phyloP scores from a whole-genome alignment of 345 rosid species.

The Bretschneidera sinensis region DNA sequence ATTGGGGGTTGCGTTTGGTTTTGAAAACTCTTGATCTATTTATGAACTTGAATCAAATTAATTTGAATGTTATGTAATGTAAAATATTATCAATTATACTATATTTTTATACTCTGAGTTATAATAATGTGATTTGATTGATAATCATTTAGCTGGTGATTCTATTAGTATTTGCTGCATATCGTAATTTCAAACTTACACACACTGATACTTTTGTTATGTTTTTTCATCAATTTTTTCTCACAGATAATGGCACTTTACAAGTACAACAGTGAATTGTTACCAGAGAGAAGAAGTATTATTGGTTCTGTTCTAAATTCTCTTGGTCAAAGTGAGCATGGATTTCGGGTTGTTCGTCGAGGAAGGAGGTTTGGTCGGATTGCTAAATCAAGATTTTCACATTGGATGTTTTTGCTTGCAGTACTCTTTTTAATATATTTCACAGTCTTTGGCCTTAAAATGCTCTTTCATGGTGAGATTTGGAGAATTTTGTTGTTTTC shows the following conservation, averaged over 20 bases:
- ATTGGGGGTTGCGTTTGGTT: too few relatives aligned
- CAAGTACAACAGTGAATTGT: conserved; percentile 24
- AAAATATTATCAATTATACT: too few relatives aligned
- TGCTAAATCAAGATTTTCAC: conserved; percentile 37
- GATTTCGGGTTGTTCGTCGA: conserved; percentile 34
- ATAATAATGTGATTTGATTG: too few relatives aligned
- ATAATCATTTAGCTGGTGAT: too few relatives aligned
- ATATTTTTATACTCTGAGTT: too few relatives aligned
- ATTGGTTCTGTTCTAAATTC: conserved; percentile 27
- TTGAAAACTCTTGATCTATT: too few relatives aligned
- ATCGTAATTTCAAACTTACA: too few relatives aligned
- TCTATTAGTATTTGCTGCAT: too few relatives aligned
- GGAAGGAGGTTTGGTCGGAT: conserved; percentile 59
- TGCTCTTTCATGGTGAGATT: conserved; percentile 56
- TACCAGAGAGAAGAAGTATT: conserved; percentile 43
- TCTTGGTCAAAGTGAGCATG: conserved; percentile 27
- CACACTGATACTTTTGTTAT: too few relatives aligned
- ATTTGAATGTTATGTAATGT: too few relatives aligned
- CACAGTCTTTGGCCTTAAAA: conserved; percentile 44
- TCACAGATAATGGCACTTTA: conserved; percentile 16
- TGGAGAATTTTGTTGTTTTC: not conserved
- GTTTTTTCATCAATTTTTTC: not conserved
- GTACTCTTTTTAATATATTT: conserved; percentile 43
- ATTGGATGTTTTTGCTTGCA: conserved; percentile 38
- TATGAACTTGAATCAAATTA: too few relatives aligned